Base-by-base conservation (phyloP, 2,329 filamentous ascomycete species). In the Colletotrichum eleusines region DNA sequence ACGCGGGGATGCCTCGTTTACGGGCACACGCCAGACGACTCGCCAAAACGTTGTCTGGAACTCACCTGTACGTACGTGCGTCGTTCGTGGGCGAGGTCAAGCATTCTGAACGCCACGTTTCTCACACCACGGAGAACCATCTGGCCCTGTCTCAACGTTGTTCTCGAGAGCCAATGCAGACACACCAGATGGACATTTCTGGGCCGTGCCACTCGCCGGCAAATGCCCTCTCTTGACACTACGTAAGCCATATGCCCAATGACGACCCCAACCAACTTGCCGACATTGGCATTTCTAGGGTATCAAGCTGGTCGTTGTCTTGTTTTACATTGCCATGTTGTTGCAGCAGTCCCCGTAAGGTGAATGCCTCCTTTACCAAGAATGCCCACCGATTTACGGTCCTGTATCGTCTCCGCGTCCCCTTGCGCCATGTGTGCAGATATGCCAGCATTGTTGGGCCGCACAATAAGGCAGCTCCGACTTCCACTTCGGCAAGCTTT, bases 111-210 rank as follows among this genome's bases (percentile, higher is more conserved):
- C 9, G 26, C 42, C 44, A 26, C 42, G 35, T 63, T 63, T 57
- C 42, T 42, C 53, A 26, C 53, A 9, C 40, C 28, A 38, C 38
- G 23, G 26, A 31, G 58, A 65, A 42, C 46, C 53, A 35, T 44
- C 46, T 44, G 38, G 28, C 18, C 31, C 14, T 59, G 46, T 66
- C 53, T 69, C 61, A 54, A 46, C 44, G 51, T 65, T 65, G 14
- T 58, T 31, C 53, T 35, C 35, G 48, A 44, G 46, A 60, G 53
- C 58, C 46, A 40, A 23, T 46, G 23, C 38, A 50, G 28, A 69
- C 26, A 59, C 53, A 69, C 38, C 46, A 18, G 66, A 66, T 20
- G 54, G 50, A 35, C 23, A 20, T 26, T 54, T 23, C 16, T 51
- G 31, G 44, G 35, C 62, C 54, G 38, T 46, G 31, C 51, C 35